These are phyloP conservation scores for Ashbya aceris DNA, from an alignment of 1,139 yeast genomes.

Conservation along the genomic window DNA sequence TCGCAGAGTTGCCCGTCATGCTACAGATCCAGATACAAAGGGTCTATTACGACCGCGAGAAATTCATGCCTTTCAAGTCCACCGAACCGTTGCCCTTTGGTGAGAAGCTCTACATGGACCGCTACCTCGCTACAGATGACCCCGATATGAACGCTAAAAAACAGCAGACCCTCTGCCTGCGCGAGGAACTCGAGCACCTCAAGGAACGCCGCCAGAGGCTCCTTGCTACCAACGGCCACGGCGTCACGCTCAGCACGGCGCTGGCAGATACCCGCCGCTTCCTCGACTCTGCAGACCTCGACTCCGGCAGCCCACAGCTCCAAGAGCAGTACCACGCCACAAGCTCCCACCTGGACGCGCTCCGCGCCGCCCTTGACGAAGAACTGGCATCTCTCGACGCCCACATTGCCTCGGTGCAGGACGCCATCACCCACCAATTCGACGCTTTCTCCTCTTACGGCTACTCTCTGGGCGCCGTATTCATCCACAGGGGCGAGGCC, in stretches of 20 bases:
- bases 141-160: constrained; percentile 42
- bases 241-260: constrained; percentile 42
- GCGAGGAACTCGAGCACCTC: constrained; percentile 41
- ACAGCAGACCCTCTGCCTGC: constrained; percentile 57
- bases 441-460: constrained; percentile 52
- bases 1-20: constrained; percentile 65
- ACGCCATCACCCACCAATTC: constrained; percentile 50
- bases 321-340: constrained; percentile 20
- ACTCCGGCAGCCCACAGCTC: constrained; percentile 33
- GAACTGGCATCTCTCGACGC: constrained; percentile 34
- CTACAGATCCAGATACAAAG: constrained; percentile 89
- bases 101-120: constrained; percentile 71
- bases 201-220: constrained; percentile 37
- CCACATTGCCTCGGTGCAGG: constrained; percentile 37
- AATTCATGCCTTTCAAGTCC: constrained; percentile 70
- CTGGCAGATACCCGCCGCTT: constrained; percentile 48
- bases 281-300: constrained; percentile 34
- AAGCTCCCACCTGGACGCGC: constrained; percentile 29
- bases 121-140: constrained; percentile 72
- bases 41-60: constrained; percentile 75
- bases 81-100: constrained; percentile 74
- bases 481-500: constrained; percentile 93
- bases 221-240: constrained; percentile 37
- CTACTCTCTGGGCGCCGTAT: constrained; percentile 80
- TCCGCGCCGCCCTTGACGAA: constrained; percentile 28